A percentile compares a stretch with the other conserved stretches of the same genome.
Evolutionary conservation across 2,329 filamentous ascomycete species (phyloP).

Genomic region (Ophiosphaerella narmari): DNA sequence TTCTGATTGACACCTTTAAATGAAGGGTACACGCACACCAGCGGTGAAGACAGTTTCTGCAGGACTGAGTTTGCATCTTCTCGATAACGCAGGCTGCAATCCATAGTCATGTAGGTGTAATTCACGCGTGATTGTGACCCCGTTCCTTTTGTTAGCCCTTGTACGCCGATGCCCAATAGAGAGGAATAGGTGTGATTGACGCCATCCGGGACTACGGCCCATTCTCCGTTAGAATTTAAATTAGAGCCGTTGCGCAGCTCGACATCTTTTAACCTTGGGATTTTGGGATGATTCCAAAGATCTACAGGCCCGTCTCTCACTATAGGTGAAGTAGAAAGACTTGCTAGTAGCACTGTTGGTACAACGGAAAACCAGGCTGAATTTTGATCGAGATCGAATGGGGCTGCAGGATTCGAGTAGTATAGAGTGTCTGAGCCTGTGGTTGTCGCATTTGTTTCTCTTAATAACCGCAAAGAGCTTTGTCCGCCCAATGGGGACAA

Average conservation of each 20-base stretch:
- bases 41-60: neutral
- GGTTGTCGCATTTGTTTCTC: neutral
- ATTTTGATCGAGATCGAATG: neutral
- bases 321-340: conserved; percentile 1
- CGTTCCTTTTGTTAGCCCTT: neutral
- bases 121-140: neutral
- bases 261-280: conserved; percentile 3
- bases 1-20: neutral
- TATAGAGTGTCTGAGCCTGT: neutral
- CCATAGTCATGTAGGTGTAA: neutral
- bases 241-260: neutral
- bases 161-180: conserved; percentile 4
- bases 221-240: neutral
- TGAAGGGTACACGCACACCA: neutral
- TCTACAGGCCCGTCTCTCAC: conserved; percentile 1
- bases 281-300: conserved; percentile 10
- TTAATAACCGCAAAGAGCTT: conserved; percentile 6
- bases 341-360: conserved; percentile 2
- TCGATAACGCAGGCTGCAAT: neutral
- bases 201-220: neutral
- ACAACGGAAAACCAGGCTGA: neutral
- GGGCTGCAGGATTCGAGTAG: conserved; percentile 1
- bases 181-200: conserved; percentile 3
- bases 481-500: conserved; percentile 9
- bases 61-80: neutral